Evolutionary conservation across 768 basidiomycete genomes (phyloP), one percentile per base, ranked within the genome.

Genomic region (Termitomyces heimii): DNA sequence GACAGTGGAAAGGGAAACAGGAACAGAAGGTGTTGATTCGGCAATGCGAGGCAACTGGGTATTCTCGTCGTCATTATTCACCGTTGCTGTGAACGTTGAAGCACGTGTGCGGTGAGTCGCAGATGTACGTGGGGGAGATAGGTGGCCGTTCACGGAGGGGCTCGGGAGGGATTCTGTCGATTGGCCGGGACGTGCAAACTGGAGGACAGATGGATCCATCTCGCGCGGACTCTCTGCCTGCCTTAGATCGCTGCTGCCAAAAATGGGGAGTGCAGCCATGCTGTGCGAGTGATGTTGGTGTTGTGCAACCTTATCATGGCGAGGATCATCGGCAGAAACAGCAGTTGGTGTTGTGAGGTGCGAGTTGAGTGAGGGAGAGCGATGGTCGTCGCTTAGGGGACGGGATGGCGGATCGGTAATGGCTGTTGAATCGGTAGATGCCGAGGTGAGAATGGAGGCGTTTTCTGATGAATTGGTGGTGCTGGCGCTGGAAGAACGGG

Each of bases 141-240:
- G 65, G n/a, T 71, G 61, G 37, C 73, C 71, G 58, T 59, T 60
- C 18, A 53, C 26, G 3, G 42, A 26, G 39, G 67, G 63, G 42
- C 63, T 67, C 3, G 80, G 81, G 10, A 89, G 73, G 58, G 82
- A 83, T 73, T 91, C 89, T 7, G 92, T 92, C 13, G 87, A 89
- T 52, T 82, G 78, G 12, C 80, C 85, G 16, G 93, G 89, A 48
- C 92, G 81, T 24, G 84, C 88, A 70, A 94, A 86, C 18, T 75
- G 76, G 62, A 88, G 73, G 37, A 94, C 92, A 16, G 87, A 88
- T 7, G 83, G 84, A 65, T 92, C 88, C 79, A 86, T 82, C 65
- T 88, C 77, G 16, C 65, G 60, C 2, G 79, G 77, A 56, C 79
- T 81, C 32, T 77, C 75, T n/a, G 70, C 69, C 55, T 65, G 60